phyloP scores from a whole-genome alignment of 2,329 filamentous ascomycete genomes.

The Fusarium protoensiforme region DNA sequence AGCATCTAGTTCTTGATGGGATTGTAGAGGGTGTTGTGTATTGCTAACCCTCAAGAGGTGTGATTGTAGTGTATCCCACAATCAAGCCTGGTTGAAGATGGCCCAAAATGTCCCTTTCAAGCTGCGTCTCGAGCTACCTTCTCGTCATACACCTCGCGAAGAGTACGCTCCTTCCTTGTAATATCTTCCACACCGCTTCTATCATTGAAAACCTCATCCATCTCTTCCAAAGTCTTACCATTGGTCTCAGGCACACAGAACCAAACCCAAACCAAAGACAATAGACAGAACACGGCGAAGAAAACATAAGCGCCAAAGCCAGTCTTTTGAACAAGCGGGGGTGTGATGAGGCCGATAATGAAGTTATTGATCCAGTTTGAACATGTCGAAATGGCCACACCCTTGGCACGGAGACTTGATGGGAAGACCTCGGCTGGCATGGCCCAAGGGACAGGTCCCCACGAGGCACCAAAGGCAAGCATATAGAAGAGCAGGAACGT shows the following conservation, averaged over 20 bases:
- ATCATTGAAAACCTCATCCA: slow-evolving; percentile 55
- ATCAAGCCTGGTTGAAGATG: background rate
- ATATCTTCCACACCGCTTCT: slow-evolving; percentile 37
- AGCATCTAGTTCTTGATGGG: background rate
- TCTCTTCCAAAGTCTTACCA: slow-evolving; percentile 64
- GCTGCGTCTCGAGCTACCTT: background rate
- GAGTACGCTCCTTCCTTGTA: background rate
- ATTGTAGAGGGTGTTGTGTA: background rate
- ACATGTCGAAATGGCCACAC: slow-evolving; percentile 68
- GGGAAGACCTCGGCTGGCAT: slow-evolving; percentile 70
- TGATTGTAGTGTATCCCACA: background rate
- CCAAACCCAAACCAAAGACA: slow-evolving; percentile 62
- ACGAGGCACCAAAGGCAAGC: slow-evolving; percentile 68
- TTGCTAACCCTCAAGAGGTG: background rate
- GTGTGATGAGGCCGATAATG: slow-evolving; percentile 54
- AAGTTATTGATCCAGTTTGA: slow-evolving; percentile 74
- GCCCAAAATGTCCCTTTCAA: background rate
- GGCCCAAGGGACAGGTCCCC: slow-evolving; percentile 63
- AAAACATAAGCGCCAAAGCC: slow-evolving; percentile 66
- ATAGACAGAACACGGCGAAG: slow-evolving; percentile 68
- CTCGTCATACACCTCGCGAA: slow-evolving; percentile 1
- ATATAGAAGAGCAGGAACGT: slow-evolving; percentile 62
- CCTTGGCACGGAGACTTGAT: slow-evolving; percentile 69
- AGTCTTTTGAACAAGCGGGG: slow-evolving; percentile 64
- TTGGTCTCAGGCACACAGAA: slow-evolving; percentile 68